Base-by-base conservation (phyloP, 768 basidiomycete genomes). In the Auricularia sp. region DNA sequence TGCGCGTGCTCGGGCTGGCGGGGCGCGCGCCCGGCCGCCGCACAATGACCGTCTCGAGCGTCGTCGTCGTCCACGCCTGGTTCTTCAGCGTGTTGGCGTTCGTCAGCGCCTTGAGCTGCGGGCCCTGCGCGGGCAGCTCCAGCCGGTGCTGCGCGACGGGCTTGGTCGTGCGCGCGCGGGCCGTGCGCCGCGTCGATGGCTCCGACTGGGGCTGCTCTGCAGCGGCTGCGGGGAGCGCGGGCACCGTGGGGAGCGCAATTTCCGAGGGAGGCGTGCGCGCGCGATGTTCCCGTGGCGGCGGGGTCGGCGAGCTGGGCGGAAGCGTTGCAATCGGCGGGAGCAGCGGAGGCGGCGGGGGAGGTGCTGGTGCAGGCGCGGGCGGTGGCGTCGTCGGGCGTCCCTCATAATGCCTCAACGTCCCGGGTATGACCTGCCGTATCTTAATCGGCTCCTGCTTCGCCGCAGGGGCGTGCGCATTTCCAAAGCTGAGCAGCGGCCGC, bases 1-100 rank as follows among this genome's bases (percentile, higher is more conserved):
- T 80, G 73, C 89, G 90, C 62, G 89, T 84, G n/a, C 78, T 81
- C 5, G 91, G 91, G 70, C 90, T 93, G 67, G 87, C 89, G 10
- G 91, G 91, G 63, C 91, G 78, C 42, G 75, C 72, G 35, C 91
- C 90, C 54, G 85, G 81, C 73, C 82, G 89, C 61, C 85, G 80
- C 36, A 93, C 76, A 21, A 92, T 81, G 73, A 89, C 83, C 42
- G 82, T 90, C 73, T 88, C 84, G 45, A 93, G 73, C 67, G 80
- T 81, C 1, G 80, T 83, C 4, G 82, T 77, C 29, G 83, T 68
- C 61, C 86, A 89, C 61, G 80, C 77, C 75, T 93, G 89, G 69
- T 93, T 93, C 72, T 76, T 83, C 61, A 78, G 74, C 1, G 90
- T 93, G 73, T 93, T 92, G 47, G 83, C 81, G 16, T 78, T 79